Conservation (phyloP, 371 early-diverging fungal species). For the Mortierella sp. region DNA sequence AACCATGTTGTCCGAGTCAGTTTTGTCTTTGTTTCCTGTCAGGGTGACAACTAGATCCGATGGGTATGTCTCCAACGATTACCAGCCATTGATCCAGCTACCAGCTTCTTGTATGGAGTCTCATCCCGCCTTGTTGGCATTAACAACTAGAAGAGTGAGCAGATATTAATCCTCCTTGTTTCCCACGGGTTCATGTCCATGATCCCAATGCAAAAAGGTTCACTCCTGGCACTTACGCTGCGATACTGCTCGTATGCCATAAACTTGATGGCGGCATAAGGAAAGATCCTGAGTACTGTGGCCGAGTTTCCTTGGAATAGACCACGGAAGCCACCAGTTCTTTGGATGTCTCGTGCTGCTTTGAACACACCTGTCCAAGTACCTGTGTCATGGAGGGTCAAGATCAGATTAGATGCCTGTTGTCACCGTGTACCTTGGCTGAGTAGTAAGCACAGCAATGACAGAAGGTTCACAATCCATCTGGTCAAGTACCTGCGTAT, state of each 20-base stretch:
- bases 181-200: neutral
- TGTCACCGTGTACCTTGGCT: no score
- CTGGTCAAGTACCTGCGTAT: slow-evolving; percentile 76
- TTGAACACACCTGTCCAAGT: slow-evolving; percentile 87
- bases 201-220: neutral
- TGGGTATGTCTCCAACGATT: no score
- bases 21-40: no score
- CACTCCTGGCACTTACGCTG: slow-evolving; percentile 57
- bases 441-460: no score
- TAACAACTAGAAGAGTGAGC: slow-evolving; percentile 55
- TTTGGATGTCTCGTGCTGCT: slow-evolving; percentile 81
- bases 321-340: slow-evolving; percentile 77
- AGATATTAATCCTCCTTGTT: neutral
- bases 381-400: slow-evolving; percentile 58
- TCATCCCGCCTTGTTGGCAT: slow-evolving; percentile 77
- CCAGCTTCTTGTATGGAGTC: slow-evolving; percentile 68
- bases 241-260: slow-evolving; percentile 93
- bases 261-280: slow-evolving; percentile 96
- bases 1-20: neutral
- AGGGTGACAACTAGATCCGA: no score
- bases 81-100: slow-evolving; percentile 87
- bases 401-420: neutral
- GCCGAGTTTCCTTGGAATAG: slow-evolving; percentile 96
- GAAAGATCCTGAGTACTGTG: slow-evolving; percentile 93
- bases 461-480: neutral